Base-by-base conservation (phyloP, 2,329 filamentous ascomycete genomes). In the Fusarium buxicola region DNA sequence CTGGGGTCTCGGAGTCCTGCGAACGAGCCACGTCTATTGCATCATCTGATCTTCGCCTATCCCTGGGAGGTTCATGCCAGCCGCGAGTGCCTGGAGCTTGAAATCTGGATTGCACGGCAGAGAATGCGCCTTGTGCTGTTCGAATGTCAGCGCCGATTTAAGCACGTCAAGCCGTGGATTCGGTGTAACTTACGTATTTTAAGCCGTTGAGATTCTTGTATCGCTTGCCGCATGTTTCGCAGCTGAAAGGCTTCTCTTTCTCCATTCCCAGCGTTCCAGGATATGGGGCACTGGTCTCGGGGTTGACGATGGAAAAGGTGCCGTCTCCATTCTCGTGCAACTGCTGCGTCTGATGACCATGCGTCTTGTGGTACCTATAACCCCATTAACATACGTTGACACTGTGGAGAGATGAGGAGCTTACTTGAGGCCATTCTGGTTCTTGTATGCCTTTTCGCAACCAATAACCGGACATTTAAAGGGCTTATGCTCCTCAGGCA, bases 361-460 rank as follows among this genome's bases (percentile, higher is more conserved):
- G 95, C 77, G 86, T 85, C 75, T 89, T 89, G 79, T 89, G 87
- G 68, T 89, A 89, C 74, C 86, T 89, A 18, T 7, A n/a, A 51
- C 41, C 21, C 34, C n/a, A 46, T 71, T 45, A 71, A 64, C 35
- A 46, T 41, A 43, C 21, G 30, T 3, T 34, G 9, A 15, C 21
- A 10, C 16, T 30, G 18, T 36, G 18, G 34, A 39, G 30, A 45
- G 28, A 34, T 12, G n/a, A 21, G 15, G 18, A 12, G 80, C 81
- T 69, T 92, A 99, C 86, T 98, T 99, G 54, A 99, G 83, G 45
- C 95, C 95, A 69, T 99, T 99, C 76, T 98, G 95, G 76, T 99
- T 99, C 84, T 99, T 99, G 81, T 99, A 99, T 0, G 95, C 94
- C 82, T 99, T 99, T 77, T 98, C 95, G 73, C 95, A 99, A 7